Evolutionary conservation across 139 green algal species (phyloP), one percentile per base, ranked within the genome.

Genomic region (Chlorella vulgaris): DNA sequence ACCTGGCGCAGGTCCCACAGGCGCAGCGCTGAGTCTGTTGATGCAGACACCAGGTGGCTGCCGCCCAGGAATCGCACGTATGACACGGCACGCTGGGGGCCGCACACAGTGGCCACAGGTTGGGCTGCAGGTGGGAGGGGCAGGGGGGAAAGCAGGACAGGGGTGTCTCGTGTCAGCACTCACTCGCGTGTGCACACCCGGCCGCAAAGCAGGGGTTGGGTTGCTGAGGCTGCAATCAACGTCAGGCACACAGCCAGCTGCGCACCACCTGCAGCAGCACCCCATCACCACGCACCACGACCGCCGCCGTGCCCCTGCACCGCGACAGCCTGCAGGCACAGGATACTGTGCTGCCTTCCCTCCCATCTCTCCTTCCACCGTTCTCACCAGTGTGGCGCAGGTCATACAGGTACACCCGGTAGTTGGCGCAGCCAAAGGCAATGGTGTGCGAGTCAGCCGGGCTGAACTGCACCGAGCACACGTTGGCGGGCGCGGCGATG

Each of bases 391-490:
- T 39, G 82, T 63, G 33, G 69, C 82, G 85, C 67, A 94, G 51
- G 84, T 96, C 93, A 78, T 91, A 96, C 1, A 93, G 58, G 71
- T 93, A 93, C 7, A 88, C 80, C n/a, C 88, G 89, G 82, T 94
- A 91, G 84, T 96, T 90, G 60, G 93, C 91, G 40, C 79, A 89
- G 19, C 92, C 93, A 68, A 92, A 89, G 42, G 93, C 93, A 29
- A 96, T 43, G 38, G 92, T 80, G 86, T 95, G 86, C 29, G 74
- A 21, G 40, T 87, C 73, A 29, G 71, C 65, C 26, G 89, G 85
- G 80, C 68, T 70, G 85, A 95, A 95, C 60, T 93, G 84, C 35
- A 96, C 91, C 35, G 74, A 90, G 85, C 92, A 96, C 29, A 95
- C 86, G 77, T 94, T 92, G 55, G 90, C 84, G 55, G 88, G 81